phyloP scores from a whole-genome alignment of 768 basidiomycete species.

The Leccinellum albellum region DNA sequence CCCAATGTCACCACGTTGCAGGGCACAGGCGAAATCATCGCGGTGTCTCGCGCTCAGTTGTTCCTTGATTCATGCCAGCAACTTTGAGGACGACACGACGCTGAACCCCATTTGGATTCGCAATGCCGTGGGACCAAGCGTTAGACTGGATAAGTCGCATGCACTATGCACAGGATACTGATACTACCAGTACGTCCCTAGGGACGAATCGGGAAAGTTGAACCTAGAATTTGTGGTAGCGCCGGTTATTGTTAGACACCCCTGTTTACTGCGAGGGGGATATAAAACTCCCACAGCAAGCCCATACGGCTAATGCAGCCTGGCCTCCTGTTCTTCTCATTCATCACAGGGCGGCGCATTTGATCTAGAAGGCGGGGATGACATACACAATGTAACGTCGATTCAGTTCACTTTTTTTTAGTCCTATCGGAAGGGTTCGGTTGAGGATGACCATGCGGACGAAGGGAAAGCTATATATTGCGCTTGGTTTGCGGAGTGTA shows the following conservation, averaged over 20 bases:
- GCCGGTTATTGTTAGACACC: constrained; percentile 10
- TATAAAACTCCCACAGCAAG: constrained; percentile 15
- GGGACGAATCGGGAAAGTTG: constrained; percentile 13
- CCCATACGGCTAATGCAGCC: constrained; percentile 9
- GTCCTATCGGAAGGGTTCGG: constrained; percentile 11
- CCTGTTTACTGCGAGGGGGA: constrained; percentile 9
- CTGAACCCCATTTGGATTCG: constrained; percentile 11
- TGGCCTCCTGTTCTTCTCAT: constrained; percentile 9
- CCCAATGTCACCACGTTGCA: constrained; percentile 10
- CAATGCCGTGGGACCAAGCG: constrained; percentile 7
- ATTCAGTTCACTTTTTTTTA: constrained; percentile 9
- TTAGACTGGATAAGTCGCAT: neutral
- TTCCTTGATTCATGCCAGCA: constrained; percentile 11
- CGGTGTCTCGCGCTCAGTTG: neutral
- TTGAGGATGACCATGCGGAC: constrained; percentile 7
- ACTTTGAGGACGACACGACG: constrained; percentile 6
- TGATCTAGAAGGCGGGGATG: constrained; percentile 11
- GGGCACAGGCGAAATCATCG: constrained; percentile 1
- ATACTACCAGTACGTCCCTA: neutral
- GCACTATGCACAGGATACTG: constrained; percentile 9
- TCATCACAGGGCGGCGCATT: constrained; percentile 6
- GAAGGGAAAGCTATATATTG: neutral
- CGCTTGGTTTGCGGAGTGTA: neutral
- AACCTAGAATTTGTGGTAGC: constrained; percentile 9
- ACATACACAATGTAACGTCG: constrained; percentile 15